phyloP scores from a whole-genome alignment of 106 monocot species.

The Phalaenopsis equestris region DNA sequence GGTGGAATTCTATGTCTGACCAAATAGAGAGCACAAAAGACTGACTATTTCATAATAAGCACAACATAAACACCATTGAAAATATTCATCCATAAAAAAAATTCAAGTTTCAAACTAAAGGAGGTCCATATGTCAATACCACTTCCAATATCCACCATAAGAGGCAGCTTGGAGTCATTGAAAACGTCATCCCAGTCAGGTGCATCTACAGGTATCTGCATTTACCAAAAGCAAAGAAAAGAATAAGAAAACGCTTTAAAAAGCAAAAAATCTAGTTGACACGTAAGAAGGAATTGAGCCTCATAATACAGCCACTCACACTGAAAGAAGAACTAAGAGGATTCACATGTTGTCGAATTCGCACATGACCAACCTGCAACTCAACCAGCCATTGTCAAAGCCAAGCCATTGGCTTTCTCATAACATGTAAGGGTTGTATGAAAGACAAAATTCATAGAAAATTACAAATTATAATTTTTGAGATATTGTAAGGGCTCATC shows the following conservation, averaged over 20 bases:
- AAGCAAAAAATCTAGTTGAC: not conserved
- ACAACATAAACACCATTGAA: not conserved
- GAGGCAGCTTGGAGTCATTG: slow-evolving; percentile 48
- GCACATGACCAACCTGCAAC: slow-evolving; percentile 68
- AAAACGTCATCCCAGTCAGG: slow-evolving; percentile 72
- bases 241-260: not conserved
- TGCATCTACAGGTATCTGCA: slow-evolving; percentile 42
- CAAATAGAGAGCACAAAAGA: not conserved
- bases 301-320: slow-evolving; percentile 22
- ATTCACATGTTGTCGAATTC: slow-evolving; percentile 95
- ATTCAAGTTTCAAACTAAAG: not conserved
- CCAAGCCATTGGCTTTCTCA: not conserved
- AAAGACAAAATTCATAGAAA: not conserved
- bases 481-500: not conserved
- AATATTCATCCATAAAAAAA: not conserved
- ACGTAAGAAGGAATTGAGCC: not conserved
- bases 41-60: not conserved
- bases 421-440: not conserved
- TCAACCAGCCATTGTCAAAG: slow-evolving; percentile 3
- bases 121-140: slow-evolving; percentile 28
- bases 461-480: not conserved
- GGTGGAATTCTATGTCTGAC: not conserved
- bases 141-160: slow-evolving; percentile 94
- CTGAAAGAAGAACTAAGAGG: slow-evolving; percentile 69
- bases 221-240: not conserved